These are phyloP conservation scores for Coemansia sp. DNA, from an alignment of 192 early-diverging fungal genomes.

Conservation along the genomic window DNA sequence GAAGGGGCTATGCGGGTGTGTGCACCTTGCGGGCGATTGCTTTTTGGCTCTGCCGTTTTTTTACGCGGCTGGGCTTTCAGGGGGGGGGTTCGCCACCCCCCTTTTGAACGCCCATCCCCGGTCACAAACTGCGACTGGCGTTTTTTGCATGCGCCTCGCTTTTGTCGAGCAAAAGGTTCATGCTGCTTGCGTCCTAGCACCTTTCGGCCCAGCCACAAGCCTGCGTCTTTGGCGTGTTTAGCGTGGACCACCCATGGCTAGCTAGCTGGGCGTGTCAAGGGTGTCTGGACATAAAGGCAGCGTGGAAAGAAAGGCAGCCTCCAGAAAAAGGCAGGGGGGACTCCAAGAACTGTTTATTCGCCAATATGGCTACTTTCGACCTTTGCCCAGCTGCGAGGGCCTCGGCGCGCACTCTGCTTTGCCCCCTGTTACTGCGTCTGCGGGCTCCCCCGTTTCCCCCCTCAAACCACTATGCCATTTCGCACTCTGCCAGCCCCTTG, in stretches of 20 bases:
- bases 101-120: not conserved
- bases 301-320: not conserved
- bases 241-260: too few relatives aligned
- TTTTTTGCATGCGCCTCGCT: slow-evolving; percentile 9
- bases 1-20: slow-evolving; percentile 9
- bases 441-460: not conserved
- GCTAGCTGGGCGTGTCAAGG: too few relatives aligned
- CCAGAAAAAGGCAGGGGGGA: too few relatives aligned
- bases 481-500: not conserved
- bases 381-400: too few relatives aligned
- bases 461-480: not conserved
- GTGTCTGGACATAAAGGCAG: not conserved
- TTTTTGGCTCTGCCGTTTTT: slow-evolving; percentile 2
- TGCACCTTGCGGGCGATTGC: slow-evolving; percentile 8
- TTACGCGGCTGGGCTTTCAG: not conserved
- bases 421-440: not conserved
- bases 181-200: slow-evolving; percentile 7
- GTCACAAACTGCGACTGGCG: not conserved
- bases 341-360: too few relatives aligned
- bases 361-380: too few relatives aligned
- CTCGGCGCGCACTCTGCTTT: not conserved
- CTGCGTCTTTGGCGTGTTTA: too few relatives aligned
- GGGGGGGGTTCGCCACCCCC: not conserved
- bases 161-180: slow-evolving; percentile 1
- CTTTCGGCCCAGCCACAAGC: not conserved